Evolutionary conservation across 495 filamentous ascomycete genomes (phyloP), one percentile per base, ranked within the genome.

Genomic region (Hypoxylon lenormandii): DNA sequence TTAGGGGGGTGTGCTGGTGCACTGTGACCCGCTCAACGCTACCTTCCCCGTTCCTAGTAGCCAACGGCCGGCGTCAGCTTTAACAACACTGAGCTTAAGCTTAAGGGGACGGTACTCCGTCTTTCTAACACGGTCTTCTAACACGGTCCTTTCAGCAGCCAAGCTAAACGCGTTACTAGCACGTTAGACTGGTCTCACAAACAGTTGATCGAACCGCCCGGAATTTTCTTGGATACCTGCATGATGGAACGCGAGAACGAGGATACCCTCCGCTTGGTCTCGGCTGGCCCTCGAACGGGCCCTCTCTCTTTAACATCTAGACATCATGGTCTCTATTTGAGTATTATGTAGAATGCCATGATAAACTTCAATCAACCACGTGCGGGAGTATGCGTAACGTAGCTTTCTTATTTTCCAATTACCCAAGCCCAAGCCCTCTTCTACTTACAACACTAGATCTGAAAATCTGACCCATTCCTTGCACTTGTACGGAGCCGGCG

Each of bases 201-300:
- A 66, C 57, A 53, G 16, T 54, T 33, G 61, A 71, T 71, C 68
- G 68, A 71, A 66, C 58, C 62, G 68, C 62, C 40, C 68, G 68
- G 68, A 66, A 71, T 71, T 71, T 71, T 71, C 67, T 66, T 66
- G 62, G 68, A 71, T 57, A 66, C 62, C 45, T 66, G 68, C 68
- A 71, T 47, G 8, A 42, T 54, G 10, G 8, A 47, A 66, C 43
- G 62, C 48, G 57, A 63, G 62, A 71, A 71, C 57, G 68, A 66
- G 62, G 57, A 66, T 66, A 15, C 3, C 43, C 10, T 15, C 40
- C 50, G 26, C 23, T 22, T 57, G 36, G 21, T 58, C 30, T 33
- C 50, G 66, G 42, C 38, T 52, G 19, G n/a, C 43, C 51, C 46
- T 60, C 37, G 21, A 38, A 53, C 16, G 42, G 56, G 23, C 13